Evolutionary conservation across 1,284 basidiomycete species (phyloP).

Genomic region (Prillingera fragicola): DNA sequence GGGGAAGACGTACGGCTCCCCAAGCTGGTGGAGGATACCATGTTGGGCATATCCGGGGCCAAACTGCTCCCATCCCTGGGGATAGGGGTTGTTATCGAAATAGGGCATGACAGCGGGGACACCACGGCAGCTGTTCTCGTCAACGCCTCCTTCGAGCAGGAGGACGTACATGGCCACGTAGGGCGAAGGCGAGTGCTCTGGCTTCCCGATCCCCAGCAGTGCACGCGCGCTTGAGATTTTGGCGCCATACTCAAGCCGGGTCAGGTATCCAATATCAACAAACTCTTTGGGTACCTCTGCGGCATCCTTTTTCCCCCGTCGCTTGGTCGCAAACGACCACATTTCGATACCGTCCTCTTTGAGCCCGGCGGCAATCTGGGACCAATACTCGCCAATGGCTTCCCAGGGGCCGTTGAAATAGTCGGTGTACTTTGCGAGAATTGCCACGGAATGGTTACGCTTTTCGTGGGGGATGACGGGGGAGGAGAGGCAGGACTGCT

Average conservation of each 20-base stretch:
- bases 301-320: no score
- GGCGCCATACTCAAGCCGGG: constrained; percentile 25
- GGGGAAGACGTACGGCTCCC: constrained; percentile 41
- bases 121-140: constrained; percentile 42
- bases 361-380: no score
- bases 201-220: constrained; percentile 40
- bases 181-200: constrained; percentile 37
- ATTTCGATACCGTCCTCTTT: constrained; percentile 20
- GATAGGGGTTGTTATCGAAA: no score
- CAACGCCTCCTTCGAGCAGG: no score
- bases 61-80: no score
- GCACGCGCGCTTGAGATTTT: constrained; percentile 32
- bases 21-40: constrained; percentile 34
- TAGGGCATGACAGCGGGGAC: constrained; percentile 44
- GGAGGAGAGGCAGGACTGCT: constrained; percentile 31
- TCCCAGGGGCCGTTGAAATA: no score
- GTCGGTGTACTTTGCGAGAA: no score
- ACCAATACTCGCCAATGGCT: no score
- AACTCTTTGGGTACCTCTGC: no score
- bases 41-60: constrained; percentile 30
- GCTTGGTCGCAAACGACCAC: constrained; percentile 28
- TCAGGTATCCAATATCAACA: constrained; percentile 23
- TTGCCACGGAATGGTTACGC: constrained; percentile 29
- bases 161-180: constrained; percentile 40
- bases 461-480: constrained; percentile 23